Conservation (phyloP, 2,329 filamentous ascomycete genomes). For the Pseudodiploospora longispora region DNA sequence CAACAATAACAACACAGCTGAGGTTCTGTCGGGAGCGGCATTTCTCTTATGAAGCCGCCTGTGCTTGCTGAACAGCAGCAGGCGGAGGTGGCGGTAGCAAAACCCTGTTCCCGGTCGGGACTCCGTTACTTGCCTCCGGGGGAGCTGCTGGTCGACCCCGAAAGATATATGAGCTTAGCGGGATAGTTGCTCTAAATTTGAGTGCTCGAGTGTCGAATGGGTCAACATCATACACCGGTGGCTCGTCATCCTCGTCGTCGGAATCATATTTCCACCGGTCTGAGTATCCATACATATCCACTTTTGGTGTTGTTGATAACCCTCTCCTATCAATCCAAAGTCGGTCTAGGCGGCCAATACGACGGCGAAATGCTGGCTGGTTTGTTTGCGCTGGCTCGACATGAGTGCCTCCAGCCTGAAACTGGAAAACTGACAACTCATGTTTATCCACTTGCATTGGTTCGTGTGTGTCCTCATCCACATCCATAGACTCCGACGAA, state of each 20-base stretch:
- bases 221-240: conserved; percentile 67
- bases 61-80: conserved; percentile 13
- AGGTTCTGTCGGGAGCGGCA: background rate
- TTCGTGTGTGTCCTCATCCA: conserved; percentile 41
- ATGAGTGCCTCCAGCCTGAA: conserved; percentile 31
- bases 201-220: conserved; percentile 54
- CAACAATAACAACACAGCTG: conserved; percentile 7
- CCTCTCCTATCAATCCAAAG: conserved; percentile 82
- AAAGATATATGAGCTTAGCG: conserved; percentile 36
- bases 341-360: conserved; percentile 76
- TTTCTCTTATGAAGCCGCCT: conserved; percentile 17
- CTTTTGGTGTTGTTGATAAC: conserved; percentile 42
- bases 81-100: conserved; percentile 17
- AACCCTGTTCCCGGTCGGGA: conserved; percentile 15
- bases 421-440: conserved; percentile 34
- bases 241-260: conserved; percentile 77
- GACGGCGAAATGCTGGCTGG: conserved; percentile 67
- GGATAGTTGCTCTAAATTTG: conserved; percentile 53
- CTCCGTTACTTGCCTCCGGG: conserved; percentile 18
- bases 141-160: conserved; percentile 28
- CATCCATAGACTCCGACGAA: conserved; percentile 48
- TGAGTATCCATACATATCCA: conserved; percentile 35
- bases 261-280: conserved; percentile 84
- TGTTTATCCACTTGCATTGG: conserved; percentile 31
- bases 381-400: conserved; percentile 31